Evolutionary conservation across 495 filamentous ascomycete genomes (phyloP).

Genomic region (Pseudotulostoma volvatum): DNA sequence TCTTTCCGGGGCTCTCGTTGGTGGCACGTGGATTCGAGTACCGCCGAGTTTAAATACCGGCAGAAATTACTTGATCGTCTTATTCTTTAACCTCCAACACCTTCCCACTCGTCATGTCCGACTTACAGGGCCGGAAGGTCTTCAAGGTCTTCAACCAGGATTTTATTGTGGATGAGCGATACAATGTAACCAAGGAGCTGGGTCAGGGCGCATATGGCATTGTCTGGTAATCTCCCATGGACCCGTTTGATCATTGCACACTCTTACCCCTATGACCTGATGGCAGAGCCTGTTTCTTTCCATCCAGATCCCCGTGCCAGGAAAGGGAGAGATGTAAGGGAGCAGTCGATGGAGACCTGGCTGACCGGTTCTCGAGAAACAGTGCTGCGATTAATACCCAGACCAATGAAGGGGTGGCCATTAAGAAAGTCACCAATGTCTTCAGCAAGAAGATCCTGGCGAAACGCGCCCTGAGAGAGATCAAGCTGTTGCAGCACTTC

Average conservation of each 20-base stretch:
- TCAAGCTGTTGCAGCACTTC: constrained; percentile 97
- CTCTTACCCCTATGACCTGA: no score
- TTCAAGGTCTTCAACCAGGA: constrained; percentile 99
- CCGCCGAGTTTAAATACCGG: no score
- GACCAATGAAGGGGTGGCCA: constrained; percentile 89
- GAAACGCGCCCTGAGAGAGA: constrained; percentile 92
- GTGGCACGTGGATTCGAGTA: no score
- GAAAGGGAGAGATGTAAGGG: no score
- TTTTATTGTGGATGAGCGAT: constrained; percentile 95
- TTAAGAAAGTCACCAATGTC: constrained; percentile 99
- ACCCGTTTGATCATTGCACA: no score
- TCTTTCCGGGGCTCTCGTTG: no score
- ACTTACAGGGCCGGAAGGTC: constrained; percentile 74
- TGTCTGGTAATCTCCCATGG: constrained; percentile 95
- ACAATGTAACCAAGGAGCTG: constrained; percentile 96
- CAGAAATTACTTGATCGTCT: no score
- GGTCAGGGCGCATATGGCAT: constrained; percentile 97
- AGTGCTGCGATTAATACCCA: constrained; percentile 86
- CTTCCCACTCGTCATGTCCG: no score
- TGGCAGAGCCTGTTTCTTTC: no score
- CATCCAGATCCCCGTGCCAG: no score
- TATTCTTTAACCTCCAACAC: not conserved
- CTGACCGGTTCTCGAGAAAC: constrained; percentile 7
- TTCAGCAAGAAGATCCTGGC: constrained; percentile 99
- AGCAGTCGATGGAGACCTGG: no score